phyloP scores from a whole-genome alignment of 176 grass and related monocot species.

The Oryza glaberrima region DNA sequence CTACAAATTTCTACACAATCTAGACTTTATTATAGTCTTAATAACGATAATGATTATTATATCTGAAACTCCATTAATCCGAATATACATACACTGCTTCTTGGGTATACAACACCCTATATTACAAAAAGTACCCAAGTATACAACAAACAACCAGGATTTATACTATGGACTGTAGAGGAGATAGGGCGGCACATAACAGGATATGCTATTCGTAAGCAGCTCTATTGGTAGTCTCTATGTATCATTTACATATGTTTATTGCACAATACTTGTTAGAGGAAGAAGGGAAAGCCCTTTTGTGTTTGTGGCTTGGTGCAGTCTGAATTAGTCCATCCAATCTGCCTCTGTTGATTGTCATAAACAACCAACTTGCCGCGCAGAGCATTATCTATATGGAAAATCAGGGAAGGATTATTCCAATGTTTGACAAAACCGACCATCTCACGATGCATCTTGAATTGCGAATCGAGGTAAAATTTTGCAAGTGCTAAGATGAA shows the following conservation, averaged over 20 bases:
- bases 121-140: constrained; percentile 30
- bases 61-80: background rate
- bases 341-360: constrained; percentile 77
- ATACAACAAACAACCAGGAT: constrained; percentile 22
- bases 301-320: constrained; percentile 63
- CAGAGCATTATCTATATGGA: constrained; percentile 83
- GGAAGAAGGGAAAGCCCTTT: constrained; percentile 84
- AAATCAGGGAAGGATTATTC: constrained; percentile 1
- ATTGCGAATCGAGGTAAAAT: background rate
- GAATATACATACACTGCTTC: constrained; percentile 29
- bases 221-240: constrained; percentile 17
- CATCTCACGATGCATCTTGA: background rate
- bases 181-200: background rate
- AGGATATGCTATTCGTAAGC: constrained; percentile 15
- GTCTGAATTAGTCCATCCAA: constrained; percentile 84
- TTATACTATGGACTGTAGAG: background rate
- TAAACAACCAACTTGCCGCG: constrained; percentile 93
- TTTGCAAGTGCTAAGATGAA: constrained; percentile 15
- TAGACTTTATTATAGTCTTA: background rate
- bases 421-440: background rate
- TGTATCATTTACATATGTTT: constrained; percentile 11
- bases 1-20: background rate
- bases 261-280: constrained; percentile 45
- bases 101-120: constrained; percentile 26
- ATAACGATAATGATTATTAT: background rate